Conservation (phyloP, 108 stramenopile genomes). For the Aureococcus anophagefferens region DNA sequence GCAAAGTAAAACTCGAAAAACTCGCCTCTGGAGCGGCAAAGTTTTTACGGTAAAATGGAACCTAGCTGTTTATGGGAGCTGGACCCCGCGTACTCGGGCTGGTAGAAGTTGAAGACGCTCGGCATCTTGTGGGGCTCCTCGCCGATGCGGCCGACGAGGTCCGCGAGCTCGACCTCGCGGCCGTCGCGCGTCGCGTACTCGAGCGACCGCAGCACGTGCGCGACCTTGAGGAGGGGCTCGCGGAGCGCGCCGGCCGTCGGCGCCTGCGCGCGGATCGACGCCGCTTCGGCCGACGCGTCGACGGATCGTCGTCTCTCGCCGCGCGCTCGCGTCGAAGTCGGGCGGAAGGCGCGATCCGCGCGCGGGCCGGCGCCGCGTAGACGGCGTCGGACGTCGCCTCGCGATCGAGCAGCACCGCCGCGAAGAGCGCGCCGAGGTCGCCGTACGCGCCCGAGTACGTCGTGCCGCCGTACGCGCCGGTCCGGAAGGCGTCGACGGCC, state of each 20-base stretch:
- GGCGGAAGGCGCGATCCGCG: too few relatives aligned
- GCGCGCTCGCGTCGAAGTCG: too few relatives aligned
- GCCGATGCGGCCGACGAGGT: conserved; percentile 33
- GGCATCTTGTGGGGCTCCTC: conserved; percentile 42
- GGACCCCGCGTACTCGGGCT: conserved; percentile 49
- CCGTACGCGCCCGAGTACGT: too few relatives aligned
- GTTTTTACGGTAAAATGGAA: too few relatives aligned
- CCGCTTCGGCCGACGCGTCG: too few relatives aligned
- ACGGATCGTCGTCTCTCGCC: too few relatives aligned
- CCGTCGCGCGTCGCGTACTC: conserved; percentile 26
- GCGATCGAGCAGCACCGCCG: conserved; percentile 48
- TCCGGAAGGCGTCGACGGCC: conserved; percentile 43
- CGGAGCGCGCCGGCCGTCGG: conserved; percentile 33
- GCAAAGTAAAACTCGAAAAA: too few relatives aligned
- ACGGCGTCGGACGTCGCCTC: conserved; percentile 38
- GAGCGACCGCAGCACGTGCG: conserved; percentile 43
- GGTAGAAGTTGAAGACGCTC: conserved; percentile 52
- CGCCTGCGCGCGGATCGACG: too few relatives aligned
- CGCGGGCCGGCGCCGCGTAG: too few relatives aligned
- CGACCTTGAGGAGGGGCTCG: conserved; percentile 49
- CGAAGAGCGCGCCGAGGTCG: conserved; percentile 49
- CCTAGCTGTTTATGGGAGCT: too few relatives aligned
- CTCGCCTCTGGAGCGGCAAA: too few relatives aligned
- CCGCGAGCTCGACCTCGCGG: conserved; percentile 6
- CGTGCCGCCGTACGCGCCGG: conserved; percentile 36